Evolutionary conservation across 176 grass and related monocot species (phyloP).

Genomic region (Themeda triandra): DNA sequence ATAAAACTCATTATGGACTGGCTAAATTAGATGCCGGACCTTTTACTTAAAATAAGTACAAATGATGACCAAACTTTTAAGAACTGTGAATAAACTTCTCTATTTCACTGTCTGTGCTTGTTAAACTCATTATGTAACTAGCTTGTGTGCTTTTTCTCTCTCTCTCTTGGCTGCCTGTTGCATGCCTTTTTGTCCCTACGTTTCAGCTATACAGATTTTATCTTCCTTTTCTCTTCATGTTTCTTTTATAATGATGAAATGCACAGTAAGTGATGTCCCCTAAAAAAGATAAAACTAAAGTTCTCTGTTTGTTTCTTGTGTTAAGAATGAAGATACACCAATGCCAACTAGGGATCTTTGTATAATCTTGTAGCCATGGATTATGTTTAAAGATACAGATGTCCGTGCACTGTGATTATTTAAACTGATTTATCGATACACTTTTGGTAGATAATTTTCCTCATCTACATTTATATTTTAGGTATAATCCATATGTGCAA

Average conservation of each 20-base stretch:
- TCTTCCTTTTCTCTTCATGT: not conserved
- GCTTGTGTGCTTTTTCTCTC: not conserved
- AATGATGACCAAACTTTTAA: not conserved
- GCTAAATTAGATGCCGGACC: not conserved
- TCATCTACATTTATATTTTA: slow-evolving; percentile 30
- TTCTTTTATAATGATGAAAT: not conserved
- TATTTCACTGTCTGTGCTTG: not conserved
- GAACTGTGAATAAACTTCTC: not conserved
- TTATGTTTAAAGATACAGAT: not conserved
- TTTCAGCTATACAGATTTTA: not conserved
- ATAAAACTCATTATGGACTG: not conserved
- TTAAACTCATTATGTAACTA: not conserved
- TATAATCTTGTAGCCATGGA: not conserved
- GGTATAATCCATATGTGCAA: slow-evolving; percentile 98
- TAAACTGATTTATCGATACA: slow-evolving; percentile 10
- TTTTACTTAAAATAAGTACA: not conserved
- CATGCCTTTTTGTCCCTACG: not conserved
- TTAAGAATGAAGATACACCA: not conserved
- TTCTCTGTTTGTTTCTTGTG: not conserved
- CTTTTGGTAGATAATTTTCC: not conserved
- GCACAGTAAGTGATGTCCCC: not conserved
- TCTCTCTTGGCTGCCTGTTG: not conserved
- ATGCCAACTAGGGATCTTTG: slow-evolving; percentile 1
- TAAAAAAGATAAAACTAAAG: not conserved
- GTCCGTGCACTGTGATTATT: not conserved